phyloP scores from a whole-genome alignment of 2,329 filamentous ascomycete genomes.

The Cladophialophora carrionii region DNA sequence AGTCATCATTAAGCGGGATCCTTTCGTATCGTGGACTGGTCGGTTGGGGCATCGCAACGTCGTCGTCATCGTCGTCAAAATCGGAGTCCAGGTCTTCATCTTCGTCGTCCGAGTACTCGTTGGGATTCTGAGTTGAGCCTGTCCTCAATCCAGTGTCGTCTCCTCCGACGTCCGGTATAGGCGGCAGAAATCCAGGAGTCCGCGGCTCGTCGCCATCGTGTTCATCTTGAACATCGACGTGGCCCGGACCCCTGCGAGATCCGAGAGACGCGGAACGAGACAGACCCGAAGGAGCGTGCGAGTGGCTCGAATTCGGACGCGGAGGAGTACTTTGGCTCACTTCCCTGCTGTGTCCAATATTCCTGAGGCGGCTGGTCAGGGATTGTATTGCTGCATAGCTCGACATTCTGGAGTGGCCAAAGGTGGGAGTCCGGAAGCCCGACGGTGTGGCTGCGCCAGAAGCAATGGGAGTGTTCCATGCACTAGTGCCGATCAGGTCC shows the following conservation, averaged over 20 bases:
- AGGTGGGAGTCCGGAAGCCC: slow-evolving; percentile 44
- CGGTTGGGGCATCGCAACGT: slow-evolving; percentile 26
- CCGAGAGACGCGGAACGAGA: slow-evolving; percentile 47
- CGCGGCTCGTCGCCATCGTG: slow-evolving; percentile 34
- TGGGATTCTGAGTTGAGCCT: slow-evolving; percentile 42
- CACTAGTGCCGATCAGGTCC: slow-evolving; percentile 21
- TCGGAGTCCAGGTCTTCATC: slow-evolving; percentile 21
- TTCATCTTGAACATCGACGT: slow-evolving; percentile 41
- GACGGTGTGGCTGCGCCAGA: slow-evolving; percentile 38
- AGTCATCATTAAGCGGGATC: slow-evolving; percentile 28
- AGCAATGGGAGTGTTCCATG: slow-evolving; percentile 22
- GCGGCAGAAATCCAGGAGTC: slow-evolving; percentile 34
- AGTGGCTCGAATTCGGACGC: slow-evolving; percentile 9
- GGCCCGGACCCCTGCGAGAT: slow-evolving; percentile 47
- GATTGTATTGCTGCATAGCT: slow-evolving; percentile 42
- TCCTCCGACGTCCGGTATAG: slow-evolving; percentile 35
- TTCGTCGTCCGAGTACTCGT: slow-evolving; percentile 40
- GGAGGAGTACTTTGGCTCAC: slow-evolving; percentile 40
- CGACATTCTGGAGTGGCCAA: slow-evolving; percentile 41
- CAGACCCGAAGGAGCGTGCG: slow-evolving; percentile 10
- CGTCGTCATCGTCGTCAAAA: slow-evolving; percentile 27
- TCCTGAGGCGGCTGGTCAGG: slow-evolving; percentile 46
- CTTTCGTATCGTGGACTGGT: slow-evolving; percentile 25
- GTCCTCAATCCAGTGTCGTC: slow-evolving; percentile 41
- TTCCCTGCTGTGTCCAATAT: slow-evolving; percentile 46